Base-by-base conservation (phyloP, 441 rosid species). In the Jatropha multifida region DNA sequence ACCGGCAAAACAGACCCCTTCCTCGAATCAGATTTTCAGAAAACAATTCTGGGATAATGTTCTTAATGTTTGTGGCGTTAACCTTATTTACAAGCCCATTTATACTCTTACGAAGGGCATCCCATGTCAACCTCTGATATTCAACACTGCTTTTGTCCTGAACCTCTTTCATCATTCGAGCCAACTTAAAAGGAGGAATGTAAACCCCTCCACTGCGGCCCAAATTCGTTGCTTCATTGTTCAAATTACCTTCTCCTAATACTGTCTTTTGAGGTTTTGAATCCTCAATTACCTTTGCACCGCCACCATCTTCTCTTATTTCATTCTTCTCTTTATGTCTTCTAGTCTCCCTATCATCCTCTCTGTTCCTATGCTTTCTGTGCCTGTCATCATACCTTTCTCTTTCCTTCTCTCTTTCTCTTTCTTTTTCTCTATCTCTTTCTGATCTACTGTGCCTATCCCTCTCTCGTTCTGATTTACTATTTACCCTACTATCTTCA, bases 81-180 rank as follows among this genome's bases (percentile, higher is more conserved):
- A 92, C 97, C 82, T 92, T 93, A 76, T 92, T 93, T 58, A 93
- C 91, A 26, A 93, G 88, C 69, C 99, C 98, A 64, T 93, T 95
- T 46, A 95, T 93, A 82, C 98, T 92, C 86, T 92, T 93, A 14
- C 93, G 87, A 17, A 95, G 92, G 27, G 98, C 99, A 82, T 95
- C 98, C 98, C 98, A 93, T 3, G 96, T 88, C 76, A 95, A 78
- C n/a, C 96, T 85, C 79, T 93, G 99, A 77, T 93, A 95, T 78
- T 95, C 98, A 11, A 81, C 79, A 20, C 96, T 88, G 68, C 93
- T 90, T 81, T 90, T 93, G 74, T 95, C 99, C 59, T 93, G 78
- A 27, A 94, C 90, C 20, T 92, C 97, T 73, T 86, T 92, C 97
- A 92, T 89, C 98, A 93, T 92, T 68, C 93, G 78, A 0, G 97